Base-by-base conservation (phyloP, 2,329 filamentous ascomycete genomes). In the Beauveria sp. region DNA sequence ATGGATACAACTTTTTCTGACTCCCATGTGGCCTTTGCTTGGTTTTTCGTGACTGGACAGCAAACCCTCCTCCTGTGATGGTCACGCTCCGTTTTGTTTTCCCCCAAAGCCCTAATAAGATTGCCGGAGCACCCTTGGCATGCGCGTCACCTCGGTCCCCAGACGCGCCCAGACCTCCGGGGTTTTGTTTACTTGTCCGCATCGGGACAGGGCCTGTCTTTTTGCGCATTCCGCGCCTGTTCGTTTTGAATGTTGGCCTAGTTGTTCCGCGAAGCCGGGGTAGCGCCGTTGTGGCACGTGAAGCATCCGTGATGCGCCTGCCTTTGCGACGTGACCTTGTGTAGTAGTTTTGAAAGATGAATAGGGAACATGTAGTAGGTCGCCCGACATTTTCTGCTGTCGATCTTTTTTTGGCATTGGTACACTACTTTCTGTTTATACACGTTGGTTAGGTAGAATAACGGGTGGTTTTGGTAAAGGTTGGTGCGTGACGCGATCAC, bases 121-220 rank as follows among this genome's bases (percentile, higher is more conserved):
- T 53, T 40, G 30, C 46, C 9, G n/a, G 24, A 22, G 9, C 12
- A 46, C 26, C 28, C 24, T 58, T 30, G 44, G 44, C 30, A 8
- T 58, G 28, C 55, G 30, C 46, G 55, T 58, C 55, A 30, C 28
- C 44, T 55, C 30, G 55, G 16, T 41, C 55, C 55, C 26, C 46
- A 18, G 55, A 57, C 55, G 55, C 55, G 55, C 44, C 41, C 9
- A 9, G 12, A 26, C 54, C 12, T n/a, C 18, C 14, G 20, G 26
- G 14, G 16, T 40, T 57, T 50, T 57, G 55, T 57, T 57, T 57
- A 57, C 55, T 57, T 57, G 44, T 57, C 55, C 44, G 44, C 37
- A 57, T 57, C 55, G 44, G 55, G 55, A 53, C 20, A 28, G 44
- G 34, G n/a, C 40, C n/a, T 47, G n/a, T 37, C 43, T 47, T 26